phyloP scores from a whole-genome alignment of 1,284 basidiomycete genomes.

The Tremellales sp. region DNA sequence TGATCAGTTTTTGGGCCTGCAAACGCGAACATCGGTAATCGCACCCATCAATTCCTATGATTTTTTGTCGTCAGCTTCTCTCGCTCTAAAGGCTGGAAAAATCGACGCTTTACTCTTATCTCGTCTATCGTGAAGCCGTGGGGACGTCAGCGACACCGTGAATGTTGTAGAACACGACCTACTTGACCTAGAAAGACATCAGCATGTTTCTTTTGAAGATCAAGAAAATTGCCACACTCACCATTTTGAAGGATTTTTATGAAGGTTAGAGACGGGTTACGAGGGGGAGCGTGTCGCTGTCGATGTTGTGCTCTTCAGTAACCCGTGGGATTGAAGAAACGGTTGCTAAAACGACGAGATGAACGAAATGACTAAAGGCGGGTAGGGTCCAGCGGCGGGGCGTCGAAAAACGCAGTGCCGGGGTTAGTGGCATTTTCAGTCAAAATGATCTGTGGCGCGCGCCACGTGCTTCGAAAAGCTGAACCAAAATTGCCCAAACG shows the following conservation, averaged over 20 bases:
- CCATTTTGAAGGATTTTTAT: conserved; percentile 42
- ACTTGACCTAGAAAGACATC: conserved; percentile 41
- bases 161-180: conserved; percentile 15
- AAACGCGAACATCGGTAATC: conserved; percentile 5
- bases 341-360: no score
- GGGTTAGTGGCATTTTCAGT: no score
- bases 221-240: conserved; percentile 20
- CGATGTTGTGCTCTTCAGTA: no score
- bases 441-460: no score
- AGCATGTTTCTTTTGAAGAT: neutral
- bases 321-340: no score
- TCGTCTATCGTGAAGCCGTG: conserved; percentile 56
- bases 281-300: no score
- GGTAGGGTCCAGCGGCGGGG: no score
- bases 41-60: conserved; percentile 60
- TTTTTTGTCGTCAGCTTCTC: conserved; percentile 36
- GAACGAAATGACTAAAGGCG: no score
- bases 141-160: conserved; percentile 12
- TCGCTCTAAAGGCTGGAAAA: neutral
- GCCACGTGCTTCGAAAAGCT: no score
- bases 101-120: conserved; percentile 59
- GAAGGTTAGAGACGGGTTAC: conserved; percentile 7
- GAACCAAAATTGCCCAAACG: no score
- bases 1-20: neutral
- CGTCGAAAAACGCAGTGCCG: no score